Percentiles rank a stretch among this genome's conserved stretches.
These are phyloP conservation scores for Rozella allomycis DNA, from an alignment of 371 early-diverging fungal species.

Conservation along the genomic window DNA sequence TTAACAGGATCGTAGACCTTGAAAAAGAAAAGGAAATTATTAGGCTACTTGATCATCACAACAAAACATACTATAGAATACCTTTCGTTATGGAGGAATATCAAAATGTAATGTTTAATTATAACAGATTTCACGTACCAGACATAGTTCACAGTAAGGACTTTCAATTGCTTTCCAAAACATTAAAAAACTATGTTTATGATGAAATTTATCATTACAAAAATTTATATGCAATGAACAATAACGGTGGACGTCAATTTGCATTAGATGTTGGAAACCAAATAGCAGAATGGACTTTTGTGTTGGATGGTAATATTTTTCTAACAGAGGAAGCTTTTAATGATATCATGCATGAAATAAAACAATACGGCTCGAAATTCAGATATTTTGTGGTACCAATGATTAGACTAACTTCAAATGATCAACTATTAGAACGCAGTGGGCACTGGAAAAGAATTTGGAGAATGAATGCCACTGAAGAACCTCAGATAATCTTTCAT, in stretches of 20 bases:
- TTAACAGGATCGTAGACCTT: slow-evolving; percentile 40
- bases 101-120: slow-evolving; percentile 12
- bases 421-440: slow-evolving; percentile 36
- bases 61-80: slow-evolving; percentile 32
- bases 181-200: slow-evolving; percentile 31
- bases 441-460: slow-evolving; percentile 27
- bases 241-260: slow-evolving; percentile 43
- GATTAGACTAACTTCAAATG: no score
- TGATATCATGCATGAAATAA: slow-evolving; percentile 37
- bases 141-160: slow-evolving; percentile 42
- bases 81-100: slow-evolving; percentile 37
- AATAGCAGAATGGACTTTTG: slow-evolving; percentile 33
- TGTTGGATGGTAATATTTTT: slow-evolving; percentile 47
- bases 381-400: slow-evolving; percentile 42
- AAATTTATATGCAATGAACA: slow-evolving; percentile 49
- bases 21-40: slow-evolving; percentile 33
- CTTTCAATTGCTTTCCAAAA: slow-evolving; percentile 32
- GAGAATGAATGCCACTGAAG: slow-evolving; percentile 39
- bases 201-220: slow-evolving; percentile 45
- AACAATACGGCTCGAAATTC: slow-evolving; percentile 24
- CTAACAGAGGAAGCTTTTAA: slow-evolving; percentile 29
- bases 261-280: slow-evolving; percentile 31
- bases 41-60: slow-evolving; percentile 22
- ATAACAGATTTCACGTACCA: slow-evolving; percentile 26
- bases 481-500: slow-evolving; percentile 43